A percentile compares a stretch with the other conserved stretches of the same genome.
Conservation (phyloP, 306 rosid genomes). For the Gleditsia sinensis region DNA sequence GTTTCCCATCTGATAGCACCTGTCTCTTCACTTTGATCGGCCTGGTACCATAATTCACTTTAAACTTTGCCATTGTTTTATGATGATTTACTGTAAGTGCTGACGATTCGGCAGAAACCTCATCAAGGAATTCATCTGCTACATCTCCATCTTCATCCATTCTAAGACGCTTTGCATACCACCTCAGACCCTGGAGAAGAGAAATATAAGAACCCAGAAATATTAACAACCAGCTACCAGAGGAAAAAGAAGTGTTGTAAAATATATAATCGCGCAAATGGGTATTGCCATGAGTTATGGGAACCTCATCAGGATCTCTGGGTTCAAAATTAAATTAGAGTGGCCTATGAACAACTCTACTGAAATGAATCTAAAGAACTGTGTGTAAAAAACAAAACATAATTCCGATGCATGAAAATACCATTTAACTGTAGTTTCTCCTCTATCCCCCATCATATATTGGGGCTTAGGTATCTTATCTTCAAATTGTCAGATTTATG, state of each 20-base stretch:
- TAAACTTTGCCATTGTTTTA: slow-evolving; percentile 51
- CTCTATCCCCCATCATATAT: background rate
- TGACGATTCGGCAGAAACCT: slow-evolving; percentile 46
- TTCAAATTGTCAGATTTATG: background rate
- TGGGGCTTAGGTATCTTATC: background rate
- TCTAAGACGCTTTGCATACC: slow-evolving; percentile 74
- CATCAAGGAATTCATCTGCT: slow-evolving; percentile 77
- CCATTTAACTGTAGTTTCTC: background rate
- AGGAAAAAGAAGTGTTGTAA: background rate
- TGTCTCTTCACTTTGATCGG: slow-evolving; percentile 66
- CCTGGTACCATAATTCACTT: slow-evolving; percentile 48
- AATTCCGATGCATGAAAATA: background rate
- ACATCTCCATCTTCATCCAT: slow-evolving; percentile 93
- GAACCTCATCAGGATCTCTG: background rate
- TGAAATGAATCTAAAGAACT: background rate
- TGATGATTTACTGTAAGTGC: slow-evolving; percentile 36
- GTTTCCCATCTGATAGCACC: slow-evolving; percentile 63
- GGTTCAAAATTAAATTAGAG: background rate
- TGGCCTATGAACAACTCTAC: background rate
- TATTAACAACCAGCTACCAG: slow-evolving; percentile 17
- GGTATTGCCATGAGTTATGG: background rate
- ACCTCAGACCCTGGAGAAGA: slow-evolving; percentile 72
- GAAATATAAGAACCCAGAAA: slow-evolving; percentile 29
- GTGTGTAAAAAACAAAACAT: background rate
- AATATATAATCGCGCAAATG: background rate